phyloP scores from a whole-genome alignment of 179 eudicot genomes.

The Patellifolia procumbens region DNA sequence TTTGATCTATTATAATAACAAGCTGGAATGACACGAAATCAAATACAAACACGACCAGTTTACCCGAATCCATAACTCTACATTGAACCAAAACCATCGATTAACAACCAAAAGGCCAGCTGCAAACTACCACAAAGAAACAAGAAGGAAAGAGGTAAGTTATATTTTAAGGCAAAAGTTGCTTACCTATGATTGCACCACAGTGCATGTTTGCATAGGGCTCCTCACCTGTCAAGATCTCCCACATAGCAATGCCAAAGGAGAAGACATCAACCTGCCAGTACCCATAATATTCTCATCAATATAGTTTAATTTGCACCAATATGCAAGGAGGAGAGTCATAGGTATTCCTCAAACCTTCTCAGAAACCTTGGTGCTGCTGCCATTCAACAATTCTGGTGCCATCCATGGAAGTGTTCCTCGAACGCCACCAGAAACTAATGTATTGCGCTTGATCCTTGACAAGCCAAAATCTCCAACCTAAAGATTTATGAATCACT shows the following conservation, averaged over 20 bases:
- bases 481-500: conserved; percentile 27
- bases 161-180: background rate
- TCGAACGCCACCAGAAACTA: conserved; percentile 59
- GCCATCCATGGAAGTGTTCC: conserved; percentile 73
- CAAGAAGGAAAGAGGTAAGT: background rate
- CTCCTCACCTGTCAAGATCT: conserved; percentile 91
- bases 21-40: no score
- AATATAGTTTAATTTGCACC: background rate
- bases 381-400: conserved; percentile 57
- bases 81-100: no score
- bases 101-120: background rate
- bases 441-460: conserved; percentile 53
- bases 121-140: conserved; percentile 1
- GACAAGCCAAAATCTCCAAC: conserved; percentile 60
- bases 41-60: no score
- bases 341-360: conserved; percentile 38
- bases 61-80: no score
- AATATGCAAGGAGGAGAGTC: background rate
- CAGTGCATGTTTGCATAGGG: conserved; percentile 98
- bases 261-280: conserved; percentile 97
- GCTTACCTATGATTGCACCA: conserved; percentile 90
- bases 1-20: no score
- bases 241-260: conserved; percentile 95
- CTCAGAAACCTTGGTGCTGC: conserved; percentile 54
- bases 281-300: conserved; percentile 19